These are phyloP conservation scores for Talaromyces sp. DNA, from an alignment of 2,329 filamentous ascomycete genomes.

Conservation along the genomic window DNA sequence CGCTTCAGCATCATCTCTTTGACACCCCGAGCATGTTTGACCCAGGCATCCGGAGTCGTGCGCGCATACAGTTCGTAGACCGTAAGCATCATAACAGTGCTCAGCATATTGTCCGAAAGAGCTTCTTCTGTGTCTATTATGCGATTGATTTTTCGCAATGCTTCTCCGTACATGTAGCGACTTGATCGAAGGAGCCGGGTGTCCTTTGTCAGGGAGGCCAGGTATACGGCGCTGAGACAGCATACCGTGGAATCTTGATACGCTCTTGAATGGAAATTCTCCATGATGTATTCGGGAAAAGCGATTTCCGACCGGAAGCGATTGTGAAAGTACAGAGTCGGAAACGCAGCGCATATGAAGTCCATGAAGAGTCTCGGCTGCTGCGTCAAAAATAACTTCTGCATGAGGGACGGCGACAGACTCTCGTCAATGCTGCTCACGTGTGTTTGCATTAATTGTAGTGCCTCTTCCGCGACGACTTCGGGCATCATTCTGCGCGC, in stretches of 20 bases:
- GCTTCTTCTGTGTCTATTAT: slow-evolving; percentile 31
- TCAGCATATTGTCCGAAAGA: slow-evolving; percentile 32
- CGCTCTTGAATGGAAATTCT: slow-evolving; percentile 19
- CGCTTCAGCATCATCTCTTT: slow-evolving; percentile 34
- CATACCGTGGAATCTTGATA: slow-evolving; percentile 22
- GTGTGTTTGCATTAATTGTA: slow-evolving; percentile 15
- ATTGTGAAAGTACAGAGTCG: slow-evolving; percentile 30
- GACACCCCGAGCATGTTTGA: slow-evolving; percentile 36
- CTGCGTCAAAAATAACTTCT: slow-evolving; percentile 24
- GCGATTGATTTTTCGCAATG: slow-evolving; percentile 29
- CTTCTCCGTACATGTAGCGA: slow-evolving; percentile 27
- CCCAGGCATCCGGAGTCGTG: slow-evolving; percentile 36
- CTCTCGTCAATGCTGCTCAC: slow-evolving; percentile 23
- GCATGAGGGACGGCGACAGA: slow-evolving; percentile 28
- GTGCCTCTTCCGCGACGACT: slow-evolving; percentile 17
- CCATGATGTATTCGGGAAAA: slow-evolving; percentile 29
- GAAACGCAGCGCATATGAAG: slow-evolving; percentile 27
- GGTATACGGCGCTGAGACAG: slow-evolving; percentile 27
- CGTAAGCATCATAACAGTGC: slow-evolving; percentile 33
- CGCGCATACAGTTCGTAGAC: slow-evolving; percentile 38
- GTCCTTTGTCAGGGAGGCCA: slow-evolving; percentile 25
- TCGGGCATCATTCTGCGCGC: background rate
- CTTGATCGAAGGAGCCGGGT: slow-evolving; percentile 26
- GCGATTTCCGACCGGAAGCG: slow-evolving; percentile 27
- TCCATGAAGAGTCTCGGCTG: slow-evolving; percentile 29